These are phyloP conservation scores for Solanum stenotomum DNA, from an alignment of 257 asterid species.

Conservation along the genomic window DNA sequence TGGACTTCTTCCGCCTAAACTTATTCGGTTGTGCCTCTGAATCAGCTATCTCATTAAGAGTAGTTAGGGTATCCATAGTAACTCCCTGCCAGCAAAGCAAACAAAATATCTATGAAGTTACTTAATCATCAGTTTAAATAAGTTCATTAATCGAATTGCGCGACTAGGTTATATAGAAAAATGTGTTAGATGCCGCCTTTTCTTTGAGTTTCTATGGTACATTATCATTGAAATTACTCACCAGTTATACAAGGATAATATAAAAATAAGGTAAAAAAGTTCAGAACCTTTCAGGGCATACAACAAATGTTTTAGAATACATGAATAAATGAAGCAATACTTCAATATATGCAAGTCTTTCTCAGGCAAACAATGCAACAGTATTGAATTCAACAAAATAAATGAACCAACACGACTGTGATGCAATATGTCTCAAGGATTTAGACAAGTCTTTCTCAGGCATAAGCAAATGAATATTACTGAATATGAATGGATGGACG, in stretches of 20 bases:
- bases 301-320: background rate
- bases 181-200: background rate
- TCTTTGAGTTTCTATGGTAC: background rate
- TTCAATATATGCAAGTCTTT: background rate
- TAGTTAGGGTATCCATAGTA: slow-evolving; percentile 35
- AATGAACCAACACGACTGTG: background rate
- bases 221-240: background rate
- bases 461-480: background rate
- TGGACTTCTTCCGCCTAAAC: slow-evolving; percentile 71
- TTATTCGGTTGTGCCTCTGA: slow-evolving; percentile 48
- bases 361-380: background rate
- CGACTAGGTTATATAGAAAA: background rate
- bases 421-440: background rate
- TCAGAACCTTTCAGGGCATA: background rate
- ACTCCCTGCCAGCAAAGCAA: slow-evolving; percentile 19
- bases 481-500: background rate
- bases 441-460: background rate
- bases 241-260: background rate
- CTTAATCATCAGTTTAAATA: background rate
- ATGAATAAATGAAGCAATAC: background rate
- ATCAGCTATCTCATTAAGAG: slow-evolving; percentile 28
- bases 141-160: background rate
- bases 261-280: background rate
- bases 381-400: background rate
- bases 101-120: background rate